These are phyloP conservation scores for Salix caprea DNA, from an alignment of 345 rosid genomes.

Conservation along the genomic window DNA sequence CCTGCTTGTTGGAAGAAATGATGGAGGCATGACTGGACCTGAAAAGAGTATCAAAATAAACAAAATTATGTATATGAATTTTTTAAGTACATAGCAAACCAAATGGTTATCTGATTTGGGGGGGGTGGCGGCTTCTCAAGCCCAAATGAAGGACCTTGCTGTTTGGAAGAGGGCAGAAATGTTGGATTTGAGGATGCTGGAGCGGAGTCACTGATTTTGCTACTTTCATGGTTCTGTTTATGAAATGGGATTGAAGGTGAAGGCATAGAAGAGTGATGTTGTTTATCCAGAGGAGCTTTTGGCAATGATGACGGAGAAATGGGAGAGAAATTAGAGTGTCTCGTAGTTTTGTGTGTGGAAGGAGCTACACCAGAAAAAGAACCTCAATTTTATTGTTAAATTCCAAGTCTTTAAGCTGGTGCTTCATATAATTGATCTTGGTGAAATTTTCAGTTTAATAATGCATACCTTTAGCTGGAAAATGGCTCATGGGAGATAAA, in stretches of 20 bases:
- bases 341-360: slow-evolving; percentile 15
- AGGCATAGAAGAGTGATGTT: slow-evolving; percentile 28
- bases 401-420: not conserved
- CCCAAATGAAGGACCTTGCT: slow-evolving; percentile 32
- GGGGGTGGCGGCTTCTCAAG: slow-evolving; percentile 5
- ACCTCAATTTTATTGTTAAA: slow-evolving; percentile 12
- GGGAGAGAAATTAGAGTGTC: slow-evolving; percentile 21
- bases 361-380: slow-evolving; percentile 39
- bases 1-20: slow-evolving; percentile 28
- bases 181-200: slow-evolving; percentile 36
- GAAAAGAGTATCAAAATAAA: slow-evolving; percentile 25
- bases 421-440: not conserved
- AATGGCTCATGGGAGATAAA: slow-evolving; percentile 31
- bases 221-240: slow-evolving; percentile 37
- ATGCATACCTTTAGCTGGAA: slow-evolving; percentile 44
- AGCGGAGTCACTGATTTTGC: slow-evolving; percentile 33
- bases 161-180: slow-evolving; percentile 44
- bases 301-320: slow-evolving; percentile 31
- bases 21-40: slow-evolving; percentile 45
- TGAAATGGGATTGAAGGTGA: slow-evolving; percentile 43
- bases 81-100: not conserved
- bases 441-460: not conserved
- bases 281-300: slow-evolving; percentile 21
- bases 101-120: not conserved
- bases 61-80: not conserved